These are phyloP conservation scores for Trapa bicornis DNA, from an alignment of 345 rosid genomes.

Conservation along the genomic window DNA sequence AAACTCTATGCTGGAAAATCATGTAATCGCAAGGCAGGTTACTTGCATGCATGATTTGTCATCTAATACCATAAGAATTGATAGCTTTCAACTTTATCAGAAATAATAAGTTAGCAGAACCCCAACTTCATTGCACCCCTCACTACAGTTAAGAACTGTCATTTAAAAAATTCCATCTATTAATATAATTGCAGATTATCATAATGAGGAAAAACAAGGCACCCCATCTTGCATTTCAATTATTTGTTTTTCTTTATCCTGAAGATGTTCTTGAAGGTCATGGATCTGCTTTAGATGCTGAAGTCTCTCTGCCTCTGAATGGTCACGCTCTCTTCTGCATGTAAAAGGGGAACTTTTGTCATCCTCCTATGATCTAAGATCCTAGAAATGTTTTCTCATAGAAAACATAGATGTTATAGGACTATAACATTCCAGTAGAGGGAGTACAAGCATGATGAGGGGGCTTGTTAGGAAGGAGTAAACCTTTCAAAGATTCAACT, in stretches of 20 bases:
- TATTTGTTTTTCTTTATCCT: constrained; percentile 80
- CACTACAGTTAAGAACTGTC: neutral
- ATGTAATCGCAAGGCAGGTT: neutral
- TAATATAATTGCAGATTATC: neutral
- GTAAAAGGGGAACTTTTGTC: constrained; percentile 5
- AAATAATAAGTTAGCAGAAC: neutral
- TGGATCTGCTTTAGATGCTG: constrained; percentile 68
- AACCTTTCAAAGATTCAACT: neutral
- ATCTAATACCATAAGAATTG: neutral
- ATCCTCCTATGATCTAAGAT: constrained; percentile 7
- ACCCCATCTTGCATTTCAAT: constrained; percentile 92
- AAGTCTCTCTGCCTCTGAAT: constrained; percentile 83
- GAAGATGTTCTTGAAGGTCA: constrained; percentile 81
- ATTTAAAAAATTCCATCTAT: neutral
- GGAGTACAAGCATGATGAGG: neutral
- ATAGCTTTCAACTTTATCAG: neutral
- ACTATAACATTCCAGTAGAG: neutral
- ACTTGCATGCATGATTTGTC: neutral
- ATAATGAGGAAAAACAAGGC: constrained; percentile 4
- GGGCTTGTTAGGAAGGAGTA: neutral
- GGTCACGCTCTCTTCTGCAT: constrained; percentile 96
- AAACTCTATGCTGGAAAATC: constrained; percentile 66
- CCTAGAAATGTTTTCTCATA: neutral
- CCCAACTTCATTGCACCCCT: neutral
- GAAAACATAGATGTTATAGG: neutral